Percentiles rank a stretch among this genome's conserved stretches.
These are phyloP conservation scores for Curvularia sp. DNA, from an alignment of 2,329 filamentous ascomycete species.

Conservation along the genomic window DNA sequence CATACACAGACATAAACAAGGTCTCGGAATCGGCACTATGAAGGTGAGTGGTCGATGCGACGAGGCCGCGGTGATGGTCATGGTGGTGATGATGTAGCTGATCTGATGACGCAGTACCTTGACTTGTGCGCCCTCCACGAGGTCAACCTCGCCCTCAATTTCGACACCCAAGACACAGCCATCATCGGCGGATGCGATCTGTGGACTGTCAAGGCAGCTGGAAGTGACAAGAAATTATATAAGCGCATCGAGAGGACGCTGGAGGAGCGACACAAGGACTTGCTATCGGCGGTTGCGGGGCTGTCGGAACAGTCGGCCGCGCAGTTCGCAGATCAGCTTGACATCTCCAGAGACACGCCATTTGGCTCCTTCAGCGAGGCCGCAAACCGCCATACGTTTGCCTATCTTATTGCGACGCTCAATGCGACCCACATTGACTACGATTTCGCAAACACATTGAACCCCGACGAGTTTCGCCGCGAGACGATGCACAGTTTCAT, in stretches of 20 bases:
- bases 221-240: constrained; percentile 95
- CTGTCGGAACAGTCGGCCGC: constrained; percentile 82
- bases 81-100: constrained; percentile 38
- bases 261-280: constrained; percentile 87
- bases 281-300: constrained; percentile 84
- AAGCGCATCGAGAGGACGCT: constrained; percentile 92
- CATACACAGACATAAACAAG: constrained; percentile 4
- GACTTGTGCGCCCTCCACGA: constrained; percentile 89
- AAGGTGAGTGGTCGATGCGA: constrained; percentile 44
- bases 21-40: constrained; percentile 37
- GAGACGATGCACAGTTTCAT: constrained; percentile 84
- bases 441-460: constrained; percentile 91
- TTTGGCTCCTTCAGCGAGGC: constrained; percentile 91
- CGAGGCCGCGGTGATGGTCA: constrained; percentile 19
- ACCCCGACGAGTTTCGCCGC: constrained; percentile 86
- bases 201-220: constrained; percentile 96
- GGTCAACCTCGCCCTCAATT: constrained; percentile 91
- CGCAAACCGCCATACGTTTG: constrained; percentile 88
- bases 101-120: constrained; percentile 71
- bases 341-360: constrained; percentile 85
- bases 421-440: constrained; percentile 97
- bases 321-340: constrained; percentile 69
- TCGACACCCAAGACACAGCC: constrained; percentile 90
- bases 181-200: constrained; percentile 94
- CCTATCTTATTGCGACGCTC: constrained; percentile 93